These are phyloP conservation scores for Tylopilus plumbeoviolaceoides DNA, from an alignment of 768 basidiomycete species.

Conservation along the genomic window DNA sequence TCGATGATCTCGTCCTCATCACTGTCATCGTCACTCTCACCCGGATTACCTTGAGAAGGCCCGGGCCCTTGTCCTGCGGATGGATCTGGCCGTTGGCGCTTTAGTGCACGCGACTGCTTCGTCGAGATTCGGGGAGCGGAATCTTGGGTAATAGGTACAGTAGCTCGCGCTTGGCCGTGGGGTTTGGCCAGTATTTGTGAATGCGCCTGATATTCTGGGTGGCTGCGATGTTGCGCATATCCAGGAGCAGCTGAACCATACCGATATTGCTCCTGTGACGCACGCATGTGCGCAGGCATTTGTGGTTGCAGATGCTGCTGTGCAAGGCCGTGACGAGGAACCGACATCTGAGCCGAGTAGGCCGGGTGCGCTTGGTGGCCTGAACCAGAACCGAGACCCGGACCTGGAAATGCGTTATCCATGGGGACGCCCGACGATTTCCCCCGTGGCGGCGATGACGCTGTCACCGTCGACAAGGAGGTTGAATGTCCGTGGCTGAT, in stretches of 20 bases:
- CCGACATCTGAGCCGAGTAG: constrained; percentile 1
- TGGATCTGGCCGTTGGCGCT: constrained; percentile 16
- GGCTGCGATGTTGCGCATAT: neutral
- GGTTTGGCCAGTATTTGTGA: neutral
- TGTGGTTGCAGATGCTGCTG: constrained; percentile 6
- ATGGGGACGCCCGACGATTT: neutral
- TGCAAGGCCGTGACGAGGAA: neutral
- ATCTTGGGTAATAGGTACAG: neutral
- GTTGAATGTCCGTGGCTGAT: constrained; percentile 18
- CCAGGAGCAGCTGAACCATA: constrained; percentile 1
- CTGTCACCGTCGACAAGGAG: constrained; percentile 25
- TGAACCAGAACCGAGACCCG: neutral
- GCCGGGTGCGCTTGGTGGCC: neutral
- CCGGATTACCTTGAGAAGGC: neutral
- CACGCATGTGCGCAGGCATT: neutral
- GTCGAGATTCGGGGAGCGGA: constrained; percentile 8
- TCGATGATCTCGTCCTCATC: constrained; percentile 29
- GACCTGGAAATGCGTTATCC: neutral
- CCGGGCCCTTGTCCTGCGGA: neutral
- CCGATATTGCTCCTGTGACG: constrained; percentile 12
- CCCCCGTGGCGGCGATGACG: constrained; percentile 12
- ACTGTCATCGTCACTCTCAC: constrained; percentile 29
- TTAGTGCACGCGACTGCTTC: constrained; percentile 21
- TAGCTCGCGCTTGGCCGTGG: neutral
- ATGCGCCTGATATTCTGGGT: neutral